Evolutionary conservation across 352 stramenopile species (phyloP), one percentile per base, ranked within the genome.

Genomic region (Globisporangium lucens): DNA sequence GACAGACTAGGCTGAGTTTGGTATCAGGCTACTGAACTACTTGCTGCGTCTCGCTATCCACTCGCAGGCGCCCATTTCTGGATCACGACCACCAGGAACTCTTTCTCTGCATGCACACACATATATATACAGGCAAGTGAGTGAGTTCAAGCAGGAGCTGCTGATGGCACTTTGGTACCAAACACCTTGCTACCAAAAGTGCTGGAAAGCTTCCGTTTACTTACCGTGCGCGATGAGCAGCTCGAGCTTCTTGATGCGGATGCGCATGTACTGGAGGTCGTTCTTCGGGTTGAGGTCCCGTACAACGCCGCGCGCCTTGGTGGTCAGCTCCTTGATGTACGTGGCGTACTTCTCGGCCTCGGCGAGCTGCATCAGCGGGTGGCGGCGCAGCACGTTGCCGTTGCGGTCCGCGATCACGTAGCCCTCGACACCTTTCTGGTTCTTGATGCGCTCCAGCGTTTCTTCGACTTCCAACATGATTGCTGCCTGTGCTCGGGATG

Each of bases 221-320:
- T 41, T 61, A 97, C 89, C 90, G 53, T 97, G 93, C 10, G 95
- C 95, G 27, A 98, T 90, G 56, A 98, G 78, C 13, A 98, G 72
- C 75, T 98, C 94, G 59, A 98, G 83, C 70, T 90, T 93, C 72
- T 96, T 97, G 38, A 97, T 83, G 57, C 95, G 90, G 46, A 98
- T 93, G 58, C 94, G 85, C 73, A 98, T 89, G 73, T 97, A 98
- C 68, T 96, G 86, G 46, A 99, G 76, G 72, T 98, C 91, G 70
- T 98, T 97, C 75, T 97, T 97, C 13, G 95, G 94, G 73, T 98
- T 97, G 36, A 99, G 82, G 77, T 99, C 95, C 51, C 95, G 80
- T 38, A 98, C 92, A 55, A 98, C 93, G 52, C 96, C 90, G 38
- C 89, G 89, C 3, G 94, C 93, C 66, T 97, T 97, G 22, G 85